Evolutionary conservation across 345 rosid genomes (phyloP), one percentile per base, ranked within the genome.

Genomic region (Pelargonium nanum): DNA sequence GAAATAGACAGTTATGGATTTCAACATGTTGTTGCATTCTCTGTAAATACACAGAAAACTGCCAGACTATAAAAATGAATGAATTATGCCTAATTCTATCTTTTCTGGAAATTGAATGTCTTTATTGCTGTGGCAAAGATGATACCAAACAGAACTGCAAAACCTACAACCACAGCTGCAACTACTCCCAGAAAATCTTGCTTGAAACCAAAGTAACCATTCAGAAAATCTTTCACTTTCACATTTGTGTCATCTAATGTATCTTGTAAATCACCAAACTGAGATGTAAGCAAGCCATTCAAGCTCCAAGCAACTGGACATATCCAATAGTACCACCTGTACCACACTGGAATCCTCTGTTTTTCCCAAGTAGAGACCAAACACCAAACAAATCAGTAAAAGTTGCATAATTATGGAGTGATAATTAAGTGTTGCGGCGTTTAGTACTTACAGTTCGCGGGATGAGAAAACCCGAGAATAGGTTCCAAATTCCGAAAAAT

Each of bases 291-390:
- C 64, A 70, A 21, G 40, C 78, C 78, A n/a, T 70, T 67, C 21
- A 67, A 52, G 10, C 64, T 67, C 75, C 78, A 75, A 22, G 78
- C 56, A 0, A 75, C 64, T 0, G 70, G 78, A 13, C 55, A 60
- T 52, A 23, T 57, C 72, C 72, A 75, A 26, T 51, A 63, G 67
- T 63, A 67, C 78, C 75, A 75, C 53, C 58, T 57, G 70, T 75
- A 75, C 78, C 78, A 67, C 2, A 57, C 60, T 0, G 78, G 67
- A 22, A 67, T 70, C 24, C 60, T 63, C 78, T 74, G 78, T 53
- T 5, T n/a, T n/a, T n/a, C n/a, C n/a, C n/a, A n/a, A n/a, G n/a
- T n/a, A n/a, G n/a, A 32, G 12, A 7, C 16, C 13, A 40, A 54
- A 54, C 24, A n/a, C 10, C 5, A 2, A 4, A 55, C 15, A 9